phyloP scores from a whole-genome alignment of 2,329 filamentous ascomycete species.

The Stagonosporopsis tanaceti region DNA sequence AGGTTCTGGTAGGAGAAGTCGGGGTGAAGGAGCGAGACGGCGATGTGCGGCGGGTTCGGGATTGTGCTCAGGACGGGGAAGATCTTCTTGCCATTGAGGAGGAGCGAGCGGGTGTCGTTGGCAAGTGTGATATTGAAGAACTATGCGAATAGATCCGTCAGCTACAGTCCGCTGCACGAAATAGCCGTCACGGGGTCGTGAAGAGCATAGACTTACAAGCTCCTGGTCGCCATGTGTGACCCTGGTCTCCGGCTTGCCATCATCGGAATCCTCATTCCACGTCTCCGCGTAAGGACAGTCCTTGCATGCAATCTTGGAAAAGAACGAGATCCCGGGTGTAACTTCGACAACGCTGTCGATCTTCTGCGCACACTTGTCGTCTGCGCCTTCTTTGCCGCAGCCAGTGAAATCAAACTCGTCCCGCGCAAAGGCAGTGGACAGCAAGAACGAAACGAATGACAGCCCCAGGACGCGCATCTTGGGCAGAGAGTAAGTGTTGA shows the following conservation, averaged over 20 bases:
- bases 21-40: conserved; percentile 25
- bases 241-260: conserved; percentile 9
- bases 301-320: conserved; percentile 42
- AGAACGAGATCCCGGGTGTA: conserved; percentile 35
- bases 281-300: conserved; percentile 34
- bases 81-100: conserved; percentile 38
- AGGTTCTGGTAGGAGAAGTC: conserved; percentile 40
- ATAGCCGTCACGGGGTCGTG: background rate
- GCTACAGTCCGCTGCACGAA: background rate
- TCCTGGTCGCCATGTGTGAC: conserved; percentile 31
- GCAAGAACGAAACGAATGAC: conserved; percentile 22
- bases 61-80: conserved; percentile 37
- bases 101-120: conserved; percentile 35
- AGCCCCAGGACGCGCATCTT: conserved; percentile 19
- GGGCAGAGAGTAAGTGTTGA: conserved; percentile 17
- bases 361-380: conserved; percentile 32
- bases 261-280: conserved; percentile 5
- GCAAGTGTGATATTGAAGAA: conserved; percentile 44
- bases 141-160: conserved; percentile 18
- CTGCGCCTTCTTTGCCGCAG: conserved; percentile 22
- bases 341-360: conserved; percentile 36
- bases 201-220: conserved; percentile 30
- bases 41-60: conserved; percentile 34
- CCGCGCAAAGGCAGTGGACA: conserved; percentile 12
- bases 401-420: conserved; percentile 24